A percentile compares a stretch with the other conserved stretches of the same genome.
phyloP scores from a whole-genome alignment of 345 rosid genomes.

The Salix udensis region DNA sequence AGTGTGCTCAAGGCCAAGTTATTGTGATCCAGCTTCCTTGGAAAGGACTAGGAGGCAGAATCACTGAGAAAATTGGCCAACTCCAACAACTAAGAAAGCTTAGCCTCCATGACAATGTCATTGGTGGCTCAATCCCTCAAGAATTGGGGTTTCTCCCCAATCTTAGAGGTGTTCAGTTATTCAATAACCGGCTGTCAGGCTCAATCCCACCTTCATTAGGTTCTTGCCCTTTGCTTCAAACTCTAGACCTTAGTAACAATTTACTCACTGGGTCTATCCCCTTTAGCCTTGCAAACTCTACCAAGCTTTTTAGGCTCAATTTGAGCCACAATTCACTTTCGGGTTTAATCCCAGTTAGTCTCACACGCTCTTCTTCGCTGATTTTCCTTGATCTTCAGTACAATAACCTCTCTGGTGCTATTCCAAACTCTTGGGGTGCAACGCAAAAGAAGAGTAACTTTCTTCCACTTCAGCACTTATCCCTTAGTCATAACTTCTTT shows the following conservation, averaged over 20 bases:
- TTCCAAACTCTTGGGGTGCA: slow-evolving; percentile 51
- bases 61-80: slow-evolving; percentile 29
- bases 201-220: slow-evolving; percentile 68
- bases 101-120: slow-evolving; percentile 24
- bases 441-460: slow-evolving; percentile 22
- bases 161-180: slow-evolving; percentile 28
- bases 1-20: slow-evolving; percentile 30
- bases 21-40: slow-evolving; percentile 30
- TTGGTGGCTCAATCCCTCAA: slow-evolving; percentile 19
- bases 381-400: slow-evolving; percentile 61
- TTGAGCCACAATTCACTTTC: slow-evolving; percentile 63
- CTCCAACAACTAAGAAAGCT: slow-evolving; percentile 23
- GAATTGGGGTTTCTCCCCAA: slow-evolving; percentile 16
- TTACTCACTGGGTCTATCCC: slow-evolving; percentile 18
- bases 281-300: slow-evolving; percentile 13
- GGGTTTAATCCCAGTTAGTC: slow-evolving; percentile 51
- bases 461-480: slow-evolving; percentile 6
- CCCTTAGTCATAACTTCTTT: no score
- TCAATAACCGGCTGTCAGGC: slow-evolving; percentile 19
- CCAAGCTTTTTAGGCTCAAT: slow-evolving; percentile 41
- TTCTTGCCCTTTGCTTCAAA: slow-evolving; percentile 58
- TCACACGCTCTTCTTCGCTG: slow-evolving; percentile 51
- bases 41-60: slow-evolving; percentile 21
- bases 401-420: slow-evolving; percentile 71
- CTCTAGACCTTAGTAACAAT: slow-evolving; percentile 45